These are phyloP conservation scores for Mycena filopes DNA, from an alignment of 768 basidiomycete genomes.

Conservation along the genomic window DNA sequence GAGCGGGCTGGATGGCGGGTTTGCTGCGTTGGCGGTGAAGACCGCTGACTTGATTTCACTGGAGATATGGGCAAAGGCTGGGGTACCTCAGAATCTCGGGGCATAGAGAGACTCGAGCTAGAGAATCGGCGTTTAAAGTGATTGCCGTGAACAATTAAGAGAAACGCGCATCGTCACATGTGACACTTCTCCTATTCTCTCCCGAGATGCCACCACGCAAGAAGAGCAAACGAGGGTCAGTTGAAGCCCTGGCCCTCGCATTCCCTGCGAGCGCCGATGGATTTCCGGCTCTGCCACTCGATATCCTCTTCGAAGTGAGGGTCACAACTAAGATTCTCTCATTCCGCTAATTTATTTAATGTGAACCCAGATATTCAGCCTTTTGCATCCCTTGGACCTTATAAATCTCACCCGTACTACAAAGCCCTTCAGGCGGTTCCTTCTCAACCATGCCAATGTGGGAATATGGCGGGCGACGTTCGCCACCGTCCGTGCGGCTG, in stretches of 20 bases:
- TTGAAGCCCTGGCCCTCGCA: neutral
- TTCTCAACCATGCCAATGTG: slow-evolving; percentile 24
- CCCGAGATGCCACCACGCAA: neutral
- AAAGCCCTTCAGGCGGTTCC: slow-evolving; percentile 24
- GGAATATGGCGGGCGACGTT: slow-evolving; percentile 29
- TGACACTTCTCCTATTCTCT: neutral
- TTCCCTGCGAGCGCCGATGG: slow-evolving; percentile 3
- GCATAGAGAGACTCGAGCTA: no score
- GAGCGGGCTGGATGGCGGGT: slow-evolving; percentile 74
- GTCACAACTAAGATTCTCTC: neutral
- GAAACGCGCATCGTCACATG: neutral
- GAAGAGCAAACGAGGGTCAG: slow-evolving; percentile 1
- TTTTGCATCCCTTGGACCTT: slow-evolving; percentile 33
- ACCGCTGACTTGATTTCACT: slow-evolving; percentile 56
- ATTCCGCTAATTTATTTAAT: neutral
- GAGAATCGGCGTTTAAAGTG: no score
- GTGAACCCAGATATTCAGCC: slow-evolving; percentile 41
- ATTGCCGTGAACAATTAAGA: no score
- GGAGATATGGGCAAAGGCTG: slow-evolving; percentile 68
- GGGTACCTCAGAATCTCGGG: no score
- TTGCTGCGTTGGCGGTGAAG: slow-evolving; percentile 58
- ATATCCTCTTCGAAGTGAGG: slow-evolving; percentile 24
- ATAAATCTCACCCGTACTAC: slow-evolving; percentile 23
- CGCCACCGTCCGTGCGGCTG: slow-evolving; percentile 1
- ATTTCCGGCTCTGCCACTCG: slow-evolving; percentile 11